phyloP scores from a whole-genome alignment of 208 protist genomes.

The Acanthamoeba healyi region DNA sequence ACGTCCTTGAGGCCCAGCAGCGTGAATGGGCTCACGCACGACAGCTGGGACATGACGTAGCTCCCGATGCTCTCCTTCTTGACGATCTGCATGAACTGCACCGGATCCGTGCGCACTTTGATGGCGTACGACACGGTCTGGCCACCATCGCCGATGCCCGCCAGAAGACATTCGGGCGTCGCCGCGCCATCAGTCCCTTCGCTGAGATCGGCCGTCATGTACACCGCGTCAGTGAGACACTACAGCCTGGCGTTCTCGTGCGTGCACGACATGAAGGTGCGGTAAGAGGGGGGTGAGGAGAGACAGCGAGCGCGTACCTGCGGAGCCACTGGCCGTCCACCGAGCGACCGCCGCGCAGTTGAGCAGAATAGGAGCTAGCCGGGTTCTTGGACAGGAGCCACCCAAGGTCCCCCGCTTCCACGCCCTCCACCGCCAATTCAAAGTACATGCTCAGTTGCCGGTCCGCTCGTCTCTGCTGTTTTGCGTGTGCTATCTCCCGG shows the following conservation, averaged over 20 bases:
- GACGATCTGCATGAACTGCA: conserved; percentile 38
- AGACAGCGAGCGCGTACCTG: background rate
- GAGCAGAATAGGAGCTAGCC: background rate
- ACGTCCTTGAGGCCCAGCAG: conserved; percentile 22
- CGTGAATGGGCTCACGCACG: conserved; percentile 38
- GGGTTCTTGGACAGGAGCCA: conserved; percentile 30
- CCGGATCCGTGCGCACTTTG: conserved; percentile 27
- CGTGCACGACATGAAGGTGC: background rate
- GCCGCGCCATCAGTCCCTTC: background rate
- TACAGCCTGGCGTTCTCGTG: too few species aligned
- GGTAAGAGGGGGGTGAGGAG: background rate
- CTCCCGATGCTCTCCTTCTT: conserved; percentile 50
- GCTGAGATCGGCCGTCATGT: background rate
- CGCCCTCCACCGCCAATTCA: background rate
- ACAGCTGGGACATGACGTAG: conserved; percentile 48
- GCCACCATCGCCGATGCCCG: background rate
- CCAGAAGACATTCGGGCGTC: background rate
- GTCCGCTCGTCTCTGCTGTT: background rate
- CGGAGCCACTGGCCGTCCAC: background rate
- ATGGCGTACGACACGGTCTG: background rate
- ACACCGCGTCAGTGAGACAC: too few species aligned
- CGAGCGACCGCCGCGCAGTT: background rate
- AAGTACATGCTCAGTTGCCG: conserved; percentile 32
- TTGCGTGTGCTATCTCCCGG: too few species aligned
- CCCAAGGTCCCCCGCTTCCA: background rate